Percentiles rank a stretch among this genome's conserved stretches.
Evolutionary conservation across 2,329 filamentous ascomycete genomes (phyloP).

Genomic region (Celoporthe dispersa): DNA sequence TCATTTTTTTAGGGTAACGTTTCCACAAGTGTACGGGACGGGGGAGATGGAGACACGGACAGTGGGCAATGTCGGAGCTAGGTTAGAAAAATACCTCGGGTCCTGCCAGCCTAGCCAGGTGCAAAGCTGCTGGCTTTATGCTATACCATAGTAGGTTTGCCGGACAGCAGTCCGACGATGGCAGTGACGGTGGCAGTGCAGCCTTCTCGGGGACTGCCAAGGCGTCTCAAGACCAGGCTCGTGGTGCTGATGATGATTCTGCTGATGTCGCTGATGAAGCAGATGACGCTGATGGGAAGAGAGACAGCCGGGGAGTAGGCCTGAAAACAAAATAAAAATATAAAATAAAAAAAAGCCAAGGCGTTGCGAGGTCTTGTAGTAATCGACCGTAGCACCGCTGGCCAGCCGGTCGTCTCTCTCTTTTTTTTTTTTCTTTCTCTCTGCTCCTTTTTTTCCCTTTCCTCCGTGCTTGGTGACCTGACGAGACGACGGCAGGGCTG

Average conservation of each 20-base stretch:
- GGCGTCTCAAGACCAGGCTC: conserved; percentile 3
- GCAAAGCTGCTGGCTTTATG: background rate
- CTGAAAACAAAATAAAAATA: background rate
- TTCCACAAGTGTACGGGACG: background rate
- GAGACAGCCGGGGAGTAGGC: background rate
- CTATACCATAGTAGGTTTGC: background rate
- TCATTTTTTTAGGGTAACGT: background rate
- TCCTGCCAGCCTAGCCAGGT: background rate
- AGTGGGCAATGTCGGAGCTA: background rate
- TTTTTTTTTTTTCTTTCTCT: too few relatives aligned
- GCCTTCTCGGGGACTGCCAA: background rate
- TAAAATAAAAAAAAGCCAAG: background rate
- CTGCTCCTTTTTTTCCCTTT: too few relatives aligned
- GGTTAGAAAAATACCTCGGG: conserved; percentile 3
- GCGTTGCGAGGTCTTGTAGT: background rate
- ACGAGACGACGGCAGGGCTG: conserved; percentile 1
- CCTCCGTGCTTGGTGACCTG: background rate
- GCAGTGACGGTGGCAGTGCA: conserved; percentile 1
- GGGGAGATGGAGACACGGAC: background rate
- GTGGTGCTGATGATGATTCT: background rate
- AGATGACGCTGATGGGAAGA: background rate
- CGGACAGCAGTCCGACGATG: background rate
- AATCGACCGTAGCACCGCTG: background rate
- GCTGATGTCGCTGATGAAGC: background rate
- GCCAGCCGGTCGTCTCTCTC: background rate